Percentiles rank a stretch among this genome's conserved stretches.
phyloP scores from a whole-genome alignment of 306 rosid species.

The Acacia acuminata region DNA sequence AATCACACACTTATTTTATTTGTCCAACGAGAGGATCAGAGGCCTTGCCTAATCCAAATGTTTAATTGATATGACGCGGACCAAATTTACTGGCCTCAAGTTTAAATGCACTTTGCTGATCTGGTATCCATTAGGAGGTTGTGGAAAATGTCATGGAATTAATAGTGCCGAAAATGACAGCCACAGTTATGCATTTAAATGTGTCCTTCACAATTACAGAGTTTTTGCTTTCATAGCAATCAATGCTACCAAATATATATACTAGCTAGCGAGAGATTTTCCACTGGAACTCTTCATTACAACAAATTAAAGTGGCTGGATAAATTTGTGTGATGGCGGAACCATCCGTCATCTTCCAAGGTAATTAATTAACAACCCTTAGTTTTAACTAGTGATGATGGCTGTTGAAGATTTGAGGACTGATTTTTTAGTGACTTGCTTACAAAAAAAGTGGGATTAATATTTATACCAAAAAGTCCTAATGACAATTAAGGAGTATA shows the following conservation, averaged over 20 bases:
- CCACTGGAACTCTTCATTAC: neutral
- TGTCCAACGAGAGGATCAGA: neutral
- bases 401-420: neutral
- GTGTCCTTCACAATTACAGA: neutral
- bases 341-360: too few relatives aligned
- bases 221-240: neutral
- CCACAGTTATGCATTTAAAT: neutral
- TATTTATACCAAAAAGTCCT: too few relatives aligned
- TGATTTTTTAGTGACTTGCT: too few relatives aligned
- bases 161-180: slow-evolving; percentile 18
- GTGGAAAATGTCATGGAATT: slow-evolving; percentile 18
- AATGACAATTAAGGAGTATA: too few relatives aligned
- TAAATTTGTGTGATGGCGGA: too few relatives aligned
- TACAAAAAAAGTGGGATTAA: too few relatives aligned
- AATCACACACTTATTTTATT: neutral
- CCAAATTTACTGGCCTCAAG: neutral
- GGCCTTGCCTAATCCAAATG: neutral
- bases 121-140: neutral
- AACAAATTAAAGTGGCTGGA: neutral
- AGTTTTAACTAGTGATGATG: too few relatives aligned
- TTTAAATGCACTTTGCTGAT: neutral
- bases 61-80: too few relatives aligned
- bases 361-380: too few relatives aligned
- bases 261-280: neutral
- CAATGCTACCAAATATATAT: neutral